Evolutionary conservation across 2,329 filamentous ascomycete genomes (phyloP), one percentile per base, ranked within the genome.

Genomic region (Calonectria pseudoreteaudii): DNA sequence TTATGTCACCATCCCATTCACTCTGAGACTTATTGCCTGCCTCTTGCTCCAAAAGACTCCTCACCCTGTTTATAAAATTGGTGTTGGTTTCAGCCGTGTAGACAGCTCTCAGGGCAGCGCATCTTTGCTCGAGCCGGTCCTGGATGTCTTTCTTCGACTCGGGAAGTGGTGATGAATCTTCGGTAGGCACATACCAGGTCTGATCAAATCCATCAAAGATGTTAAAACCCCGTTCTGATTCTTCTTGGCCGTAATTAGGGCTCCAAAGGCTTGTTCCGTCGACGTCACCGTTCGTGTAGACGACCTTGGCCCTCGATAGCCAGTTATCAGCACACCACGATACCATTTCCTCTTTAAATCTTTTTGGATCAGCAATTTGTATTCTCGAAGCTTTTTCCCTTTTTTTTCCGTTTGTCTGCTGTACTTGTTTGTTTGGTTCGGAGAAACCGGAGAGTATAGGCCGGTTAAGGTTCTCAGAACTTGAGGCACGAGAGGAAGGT

Each of bases 171-270:
- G 72, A 70, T 14, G 34, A 41, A 13, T 49, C 41, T 20, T 78
- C 72, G 26, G 75, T 74, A 3, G 79, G 79, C 5, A 80, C 56
- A 68, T 76, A 80, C 79, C 77, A 80, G 23, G 65, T 77, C 20
- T 73, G 70, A 31, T 80, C 76, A 36, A 77, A 80, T 3, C 79
- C 79, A 64, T 80, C 79, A 44, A 76, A 80, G 6, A 79, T 7
- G 18, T 41, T 73, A 34, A 79, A 68, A 5, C 78, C 66, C 67
- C 62, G 9, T 26, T 11, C 5, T 41, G 58, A 16, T 50, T 68
- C 53, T 11, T 68, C 34, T 4, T 68, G 60, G 8, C 72, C 73
- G 49, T 70, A 75, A 26, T 74, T 72, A 30, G 74, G 75, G 18
- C 75, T 80, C 76, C 76, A 80, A 23, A 79, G 71, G 36, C 72